Conservation (phyloP, 169 alveolate genomes). For the Plasmodium malariae region DNA sequence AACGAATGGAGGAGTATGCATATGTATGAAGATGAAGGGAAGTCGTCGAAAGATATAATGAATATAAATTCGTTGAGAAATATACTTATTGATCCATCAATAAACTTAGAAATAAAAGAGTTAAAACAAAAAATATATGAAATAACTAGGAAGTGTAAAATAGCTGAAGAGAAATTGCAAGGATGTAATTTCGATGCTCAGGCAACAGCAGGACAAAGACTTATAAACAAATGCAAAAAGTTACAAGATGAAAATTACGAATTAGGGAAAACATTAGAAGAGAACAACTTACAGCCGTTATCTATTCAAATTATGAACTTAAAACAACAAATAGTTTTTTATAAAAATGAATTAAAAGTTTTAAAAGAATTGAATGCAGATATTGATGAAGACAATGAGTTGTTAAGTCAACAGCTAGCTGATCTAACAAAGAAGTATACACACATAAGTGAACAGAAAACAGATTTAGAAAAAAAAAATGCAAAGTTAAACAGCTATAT, state of each 20-base stretch:
- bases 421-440: constrained; percentile 74
- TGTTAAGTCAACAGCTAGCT: constrained; percentile 77
- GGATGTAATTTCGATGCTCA: constrained; percentile 81
- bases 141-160: constrained; percentile 70
- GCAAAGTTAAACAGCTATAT: constrained; percentile 19
- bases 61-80: constrained; percentile 60
- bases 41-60: constrained; percentile 15
- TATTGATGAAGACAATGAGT: constrained; percentile 81
- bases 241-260: constrained; percentile 83
- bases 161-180: constrained; percentile 78
- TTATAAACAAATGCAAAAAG: constrained; percentile 80
- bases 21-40: constrained; percentile 70
- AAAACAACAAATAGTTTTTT: constrained; percentile 78
- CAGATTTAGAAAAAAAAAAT: constrained; percentile 23
- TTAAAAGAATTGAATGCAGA: constrained; percentile 81
- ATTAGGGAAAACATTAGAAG: constrained; percentile 81
- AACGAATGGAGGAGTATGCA: constrained; percentile 75
- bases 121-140: constrained; percentile 75
- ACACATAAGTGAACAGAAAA: constrained; percentile 51
- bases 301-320: constrained; percentile 62
- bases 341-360: constrained; percentile 77
- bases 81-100: constrained; percentile 78
- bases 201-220: constrained; percentile 84
- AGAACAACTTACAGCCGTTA: constrained; percentile 73
- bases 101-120: constrained; percentile 79